Evolutionary conservation across 2,329 filamentous ascomycete species (phyloP), one percentile per base, ranked within the genome.

Genomic region (Rugonectria rugulosa): DNA sequence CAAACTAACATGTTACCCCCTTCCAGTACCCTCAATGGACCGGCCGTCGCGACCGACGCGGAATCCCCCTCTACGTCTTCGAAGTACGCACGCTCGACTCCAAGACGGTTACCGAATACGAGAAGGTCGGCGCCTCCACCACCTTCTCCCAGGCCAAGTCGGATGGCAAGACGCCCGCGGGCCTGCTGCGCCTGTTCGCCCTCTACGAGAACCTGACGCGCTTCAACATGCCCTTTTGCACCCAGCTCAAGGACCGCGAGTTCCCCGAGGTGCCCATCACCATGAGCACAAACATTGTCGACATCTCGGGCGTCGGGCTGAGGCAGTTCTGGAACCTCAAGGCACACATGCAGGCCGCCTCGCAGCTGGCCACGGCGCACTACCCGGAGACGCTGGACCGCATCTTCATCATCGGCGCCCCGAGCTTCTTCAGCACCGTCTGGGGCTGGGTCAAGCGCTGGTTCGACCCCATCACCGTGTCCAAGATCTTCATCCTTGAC

Each of bases 321-420:
- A 92, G 91, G 78, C 92, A 96, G 77, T 97, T 97, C 73, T 97
- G 94, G 94, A 96, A 96, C 75, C 76, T 98, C 59, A 95, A 96
- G 79, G 79, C 78, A 20, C 94, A 97, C 74, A 96, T 98, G 92
- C 93, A 97, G 77, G 89, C 92, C 68, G 93, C 93, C 2, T 93
- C 89, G 69, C 85, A 88, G 56, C 80, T 97, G 50, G 94, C 94
- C 6, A 97, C 93, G 4, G 92, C 93, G 5, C 91, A 97, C 76
- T 98, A 97, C 72, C 94, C 94, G 1, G 94, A 98, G 77, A 98
- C 93, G 0, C 78, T 97, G 44, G 94, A 75, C 56, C 67, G 77
- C 31, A 80, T 81, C 66, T 81, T 80, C 59, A 89, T 98, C 68
- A 92, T 97, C 61, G 93, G 93, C 58, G 94, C 94, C 1, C 94